Percentiles rank a stretch among this genome's conserved stretches.
Evolutionary conservation across 768 basidiomycete genomes (phyloP).

Genomic region (Amanita fuliginea): DNA sequence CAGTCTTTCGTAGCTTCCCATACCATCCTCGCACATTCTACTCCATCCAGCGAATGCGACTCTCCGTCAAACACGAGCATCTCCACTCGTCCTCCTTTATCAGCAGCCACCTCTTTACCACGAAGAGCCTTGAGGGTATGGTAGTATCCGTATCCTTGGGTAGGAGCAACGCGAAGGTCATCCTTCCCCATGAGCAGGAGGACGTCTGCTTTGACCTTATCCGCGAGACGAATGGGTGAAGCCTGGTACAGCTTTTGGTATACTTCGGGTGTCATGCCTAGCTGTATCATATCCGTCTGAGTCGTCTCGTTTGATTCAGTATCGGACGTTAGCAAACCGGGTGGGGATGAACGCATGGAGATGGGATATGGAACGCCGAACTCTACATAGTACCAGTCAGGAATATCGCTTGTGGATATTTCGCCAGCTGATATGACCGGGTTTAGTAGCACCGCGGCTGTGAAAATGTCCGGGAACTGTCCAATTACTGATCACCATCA

Average conservation of each 20-base stretch:
- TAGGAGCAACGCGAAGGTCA: constrained; percentile 52
- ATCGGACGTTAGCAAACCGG: neutral
- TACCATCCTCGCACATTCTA: constrained; percentile 43
- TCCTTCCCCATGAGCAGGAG: constrained; percentile 47
- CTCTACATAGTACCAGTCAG: constrained; percentile 54
- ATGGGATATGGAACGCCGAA: constrained; percentile 31
- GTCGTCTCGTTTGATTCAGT: neutral
- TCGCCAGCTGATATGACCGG: constrained; percentile 58
- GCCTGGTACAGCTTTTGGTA: constrained; percentile 33
- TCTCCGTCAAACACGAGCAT: constrained; percentile 54
- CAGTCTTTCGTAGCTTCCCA: constrained; percentile 45
- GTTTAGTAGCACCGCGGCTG: constrained; percentile 54
- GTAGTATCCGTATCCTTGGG: constrained; percentile 53
- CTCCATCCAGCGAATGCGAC: constrained; percentile 52
- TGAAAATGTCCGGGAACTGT: constrained; percentile 48
- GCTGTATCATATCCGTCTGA: constrained; percentile 9
- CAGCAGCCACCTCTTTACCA: neutral
- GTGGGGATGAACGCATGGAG: constrained; percentile 4
- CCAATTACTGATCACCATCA: constrained; percentile 38
- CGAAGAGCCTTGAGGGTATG: constrained; percentile 44
- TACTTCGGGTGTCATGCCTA: constrained; percentile 32
- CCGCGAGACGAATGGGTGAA: constrained; percentile 48
- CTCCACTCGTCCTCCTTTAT: constrained; percentile 27
- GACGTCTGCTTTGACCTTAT: constrained; percentile 39
- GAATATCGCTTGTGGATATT: constrained; percentile 48